These are phyloP conservation scores for Coniella lustricola DNA, from an alignment of 2,329 filamentous ascomycete species.

Conservation along the genomic window DNA sequence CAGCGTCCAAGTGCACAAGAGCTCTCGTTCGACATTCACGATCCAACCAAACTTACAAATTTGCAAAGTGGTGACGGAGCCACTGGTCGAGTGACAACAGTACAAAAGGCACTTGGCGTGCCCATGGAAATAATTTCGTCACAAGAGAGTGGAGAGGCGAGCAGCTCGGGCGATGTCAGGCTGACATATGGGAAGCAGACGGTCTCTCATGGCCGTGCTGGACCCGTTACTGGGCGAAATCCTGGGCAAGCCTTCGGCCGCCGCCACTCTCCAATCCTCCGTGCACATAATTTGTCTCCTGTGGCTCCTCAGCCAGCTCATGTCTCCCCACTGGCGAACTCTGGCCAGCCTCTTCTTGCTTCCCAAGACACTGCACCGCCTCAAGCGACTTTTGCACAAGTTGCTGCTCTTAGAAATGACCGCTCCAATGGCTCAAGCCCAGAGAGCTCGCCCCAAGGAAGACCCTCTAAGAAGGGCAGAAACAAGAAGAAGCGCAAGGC, in stretches of 20 bases:
- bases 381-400: slow-evolving; percentile 42
- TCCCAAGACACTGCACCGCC: slow-evolving; percentile 26
- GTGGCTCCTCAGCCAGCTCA: slow-evolving; percentile 70
- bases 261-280: slow-evolving; percentile 56
- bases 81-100: slow-evolving; percentile 17
- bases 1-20: slow-evolving; percentile 1
- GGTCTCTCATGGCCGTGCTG: slow-evolving; percentile 17
- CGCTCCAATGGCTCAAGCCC: slow-evolving; percentile 45
- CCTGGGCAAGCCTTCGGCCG: slow-evolving; percentile 32
- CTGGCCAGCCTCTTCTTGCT: slow-evolving; percentile 27
- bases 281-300: slow-evolving; percentile 66
- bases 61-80: not conserved
- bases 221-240: slow-evolving; percentile 29
- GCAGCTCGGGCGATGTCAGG: slow-evolving; percentile 35
- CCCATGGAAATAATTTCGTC: slow-evolving; percentile 25
- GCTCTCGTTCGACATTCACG: not conserved
- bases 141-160: slow-evolving; percentile 34
- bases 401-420: slow-evolving; percentile 49
- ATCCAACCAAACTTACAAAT: not conserved
- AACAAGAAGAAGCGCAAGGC: slow-evolving; percentile 47
- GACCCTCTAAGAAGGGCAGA: slow-evolving; percentile 40
- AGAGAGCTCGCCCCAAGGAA: slow-evolving; percentile 53
- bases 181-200: slow-evolving; percentile 29
- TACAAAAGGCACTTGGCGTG: slow-evolving; percentile 14
- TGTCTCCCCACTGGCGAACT: slow-evolving; percentile 50